Evolutionary conservation across 2,329 filamentous ascomycete species (phyloP).

Genomic region (Elsinoe fawcettii): DNA sequence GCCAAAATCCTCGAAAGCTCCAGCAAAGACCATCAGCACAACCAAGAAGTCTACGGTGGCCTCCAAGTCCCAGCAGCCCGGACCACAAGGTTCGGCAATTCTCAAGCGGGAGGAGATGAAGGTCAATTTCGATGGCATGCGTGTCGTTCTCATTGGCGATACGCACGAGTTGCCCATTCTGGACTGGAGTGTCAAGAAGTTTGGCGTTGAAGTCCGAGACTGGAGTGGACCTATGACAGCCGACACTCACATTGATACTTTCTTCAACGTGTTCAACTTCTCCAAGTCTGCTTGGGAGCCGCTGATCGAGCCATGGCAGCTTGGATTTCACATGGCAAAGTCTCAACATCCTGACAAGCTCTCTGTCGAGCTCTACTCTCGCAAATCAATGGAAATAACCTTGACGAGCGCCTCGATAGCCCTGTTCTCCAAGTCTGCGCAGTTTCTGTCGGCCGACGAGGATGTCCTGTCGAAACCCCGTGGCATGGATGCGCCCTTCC

Average conservation of each 20-base stretch:
- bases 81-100: slow-evolving; percentile 40
- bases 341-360: slow-evolving; percentile 67
- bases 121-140: slow-evolving; percentile 78
- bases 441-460: slow-evolving; percentile 80
- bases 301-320: slow-evolving; percentile 87
- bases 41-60: slow-evolving; percentile 37
- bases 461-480: slow-evolving; percentile 91
- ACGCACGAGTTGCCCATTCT: slow-evolving; percentile 90
- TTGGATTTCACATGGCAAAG: slow-evolving; percentile 82
- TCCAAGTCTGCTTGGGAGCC: slow-evolving; percentile 98
- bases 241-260: slow-evolving; percentile 84
- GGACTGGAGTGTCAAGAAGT: slow-evolving; percentile 87
- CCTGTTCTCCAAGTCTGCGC: slow-evolving; percentile 82
- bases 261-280: slow-evolving; percentile 97
- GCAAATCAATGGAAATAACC: slow-evolving; percentile 85
- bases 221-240: slow-evolving; percentile 86
- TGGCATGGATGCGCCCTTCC: slow-evolving; percentile 83
- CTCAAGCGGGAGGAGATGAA: slow-evolving; percentile 71
- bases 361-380: slow-evolving; percentile 77
- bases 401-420: slow-evolving; percentile 91
- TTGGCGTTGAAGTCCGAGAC: slow-evolving; percentile 74
- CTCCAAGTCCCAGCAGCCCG: slow-evolving; percentile 14
- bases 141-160: slow-evolving; percentile 90
- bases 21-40: slow-evolving; percentile 40
- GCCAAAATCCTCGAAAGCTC: slow-evolving; percentile 37